Conservation (phyloP, 345 rosid genomes). For the Salix arbutifolia region DNA sequence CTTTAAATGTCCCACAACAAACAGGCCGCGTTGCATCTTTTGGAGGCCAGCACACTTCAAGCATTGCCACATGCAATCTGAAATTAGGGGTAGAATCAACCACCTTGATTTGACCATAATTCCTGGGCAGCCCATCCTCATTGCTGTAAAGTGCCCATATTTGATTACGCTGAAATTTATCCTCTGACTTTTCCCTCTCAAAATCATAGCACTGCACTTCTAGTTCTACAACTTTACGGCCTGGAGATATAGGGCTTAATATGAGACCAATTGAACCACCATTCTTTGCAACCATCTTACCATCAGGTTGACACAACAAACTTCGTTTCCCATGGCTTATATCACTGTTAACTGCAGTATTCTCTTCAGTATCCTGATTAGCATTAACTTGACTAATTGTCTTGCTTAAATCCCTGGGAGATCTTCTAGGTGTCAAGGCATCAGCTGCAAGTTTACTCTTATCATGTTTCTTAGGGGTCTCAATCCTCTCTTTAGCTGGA, state of each 20-base stretch:
- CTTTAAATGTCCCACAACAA: constrained; percentile 49
- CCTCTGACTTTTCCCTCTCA: constrained; percentile 35
- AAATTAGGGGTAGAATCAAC: constrained; percentile 30
- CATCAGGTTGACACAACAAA: constrained; percentile 7
- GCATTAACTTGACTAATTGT: constrained; percentile 9
- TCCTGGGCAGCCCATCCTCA: constrained; percentile 40
- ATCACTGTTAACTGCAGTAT: constrained; percentile 19
- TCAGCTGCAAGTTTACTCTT: constrained; percentile 15
- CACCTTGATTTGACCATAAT: constrained; percentile 44
- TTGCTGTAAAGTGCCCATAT: constrained; percentile 47
- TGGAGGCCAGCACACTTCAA: constrained; percentile 25
- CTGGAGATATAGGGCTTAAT: not conserved
- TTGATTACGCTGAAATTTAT: constrained; percentile 38
- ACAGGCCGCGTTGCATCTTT: constrained; percentile 4
- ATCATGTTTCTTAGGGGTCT: constrained; percentile 16
- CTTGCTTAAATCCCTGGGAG: constrained; percentile 37
- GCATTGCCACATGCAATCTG: constrained; percentile 45
- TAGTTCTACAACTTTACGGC: constrained; percentile 13
- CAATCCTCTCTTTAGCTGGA: constrained; percentile 24
- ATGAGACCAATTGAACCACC: not conserved
- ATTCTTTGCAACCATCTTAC: constrained; percentile 3
- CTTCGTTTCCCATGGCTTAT: constrained; percentile 21
- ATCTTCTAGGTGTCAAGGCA: constrained; percentile 35
- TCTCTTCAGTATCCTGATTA: constrained; percentile 15
- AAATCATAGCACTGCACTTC: constrained; percentile 27